Conservation (phyloP, 2,329 filamentous ascomycete species). For the Xylariaceae sp. region DNA sequence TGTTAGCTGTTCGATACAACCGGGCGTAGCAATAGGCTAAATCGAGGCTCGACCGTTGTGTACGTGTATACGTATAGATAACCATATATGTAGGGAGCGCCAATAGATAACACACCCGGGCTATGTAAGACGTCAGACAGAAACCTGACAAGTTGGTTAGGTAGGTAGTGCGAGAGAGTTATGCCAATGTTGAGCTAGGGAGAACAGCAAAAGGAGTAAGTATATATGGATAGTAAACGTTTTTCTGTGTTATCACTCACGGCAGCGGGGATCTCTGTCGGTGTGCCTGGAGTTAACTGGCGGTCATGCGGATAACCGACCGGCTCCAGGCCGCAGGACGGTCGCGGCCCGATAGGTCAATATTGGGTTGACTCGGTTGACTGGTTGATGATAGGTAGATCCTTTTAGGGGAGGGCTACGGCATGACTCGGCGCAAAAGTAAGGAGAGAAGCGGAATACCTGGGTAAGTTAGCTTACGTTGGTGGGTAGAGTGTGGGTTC, state of each 20-base stretch:
- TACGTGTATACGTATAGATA: neutral
- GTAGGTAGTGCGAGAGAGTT: constrained; percentile 9
- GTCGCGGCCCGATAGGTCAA: constrained; percentile 23
- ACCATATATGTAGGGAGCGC: neutral
- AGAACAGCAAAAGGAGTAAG: neutral
- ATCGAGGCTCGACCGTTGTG: constrained; percentile 15
- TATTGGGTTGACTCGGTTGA: neutral
- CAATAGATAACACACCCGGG: constrained; percentile 7
- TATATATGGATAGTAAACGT: constrained; percentile 8
- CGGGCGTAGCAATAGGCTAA: constrained; percentile 26
- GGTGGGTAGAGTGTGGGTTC: neutral
- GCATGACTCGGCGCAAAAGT: constrained; percentile 13
- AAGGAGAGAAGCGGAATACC: no score
- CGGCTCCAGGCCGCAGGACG: constrained; percentile 12
- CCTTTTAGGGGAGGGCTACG: constrained; percentile 15
- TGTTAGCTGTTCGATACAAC: constrained; percentile 3
- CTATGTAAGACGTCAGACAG: constrained; percentile 6
- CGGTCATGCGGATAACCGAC: constrained; percentile 23
- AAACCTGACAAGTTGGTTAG: constrained; percentile 1
- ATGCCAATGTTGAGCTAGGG: neutral
- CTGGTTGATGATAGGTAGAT: constrained; percentile 9
- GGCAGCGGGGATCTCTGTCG: neutral
- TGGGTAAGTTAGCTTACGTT: no score
- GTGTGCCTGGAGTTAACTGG: constrained; percentile 10
- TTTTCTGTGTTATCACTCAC: neutral